A percentile compares a stretch with the other conserved stretches of the same genome.
phyloP scores from a whole-genome alignment of 129 eudicot species.

The Gnaphalium uliginosum region DNA sequence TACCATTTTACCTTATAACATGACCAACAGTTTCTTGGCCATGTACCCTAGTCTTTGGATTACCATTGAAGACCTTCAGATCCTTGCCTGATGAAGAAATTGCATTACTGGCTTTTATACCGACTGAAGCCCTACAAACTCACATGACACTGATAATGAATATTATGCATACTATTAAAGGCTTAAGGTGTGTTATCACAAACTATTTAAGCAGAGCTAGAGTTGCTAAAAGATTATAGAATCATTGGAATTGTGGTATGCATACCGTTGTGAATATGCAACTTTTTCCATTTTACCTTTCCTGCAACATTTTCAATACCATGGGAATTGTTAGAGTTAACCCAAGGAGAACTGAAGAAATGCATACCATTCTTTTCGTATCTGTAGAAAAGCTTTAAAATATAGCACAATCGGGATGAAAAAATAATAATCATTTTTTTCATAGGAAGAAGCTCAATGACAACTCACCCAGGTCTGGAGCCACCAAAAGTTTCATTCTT shows the following conservation, averaged over 20 bases:
- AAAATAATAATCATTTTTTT: neutral
- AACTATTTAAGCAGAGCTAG: neutral
- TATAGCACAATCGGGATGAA: neutral
- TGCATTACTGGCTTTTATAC: neutral
- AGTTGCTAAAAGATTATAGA: conserved; percentile 5
- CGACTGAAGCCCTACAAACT: conserved; percentile 14
- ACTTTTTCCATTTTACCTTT: conserved; percentile 35
- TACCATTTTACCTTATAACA: conserved; percentile 39
- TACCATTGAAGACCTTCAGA: conserved; percentile 39
- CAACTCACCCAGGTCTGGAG: conserved; percentile 38
- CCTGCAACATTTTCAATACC: conserved; percentile 36
- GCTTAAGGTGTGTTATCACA: neutral
- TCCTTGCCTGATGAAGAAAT: conserved; percentile 27
- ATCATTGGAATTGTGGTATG: neutral
- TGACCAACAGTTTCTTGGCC: conserved; percentile 31
- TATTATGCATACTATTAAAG: neutral
- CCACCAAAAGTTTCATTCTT: conserved; percentile 30
- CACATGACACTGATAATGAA: neutral
- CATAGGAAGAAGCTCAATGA: neutral
- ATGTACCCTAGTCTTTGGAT: conserved; percentile 34
- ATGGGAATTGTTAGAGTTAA: conserved; percentile 23
- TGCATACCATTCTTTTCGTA: conserved; percentile 1
- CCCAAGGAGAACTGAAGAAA: conserved; percentile 1
- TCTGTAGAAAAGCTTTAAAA: conserved; percentile 20
- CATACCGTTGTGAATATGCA: conserved; percentile 39